Conservation (phyloP, 139 green algal species). For the Tetratostichococcus sp. region DNA sequence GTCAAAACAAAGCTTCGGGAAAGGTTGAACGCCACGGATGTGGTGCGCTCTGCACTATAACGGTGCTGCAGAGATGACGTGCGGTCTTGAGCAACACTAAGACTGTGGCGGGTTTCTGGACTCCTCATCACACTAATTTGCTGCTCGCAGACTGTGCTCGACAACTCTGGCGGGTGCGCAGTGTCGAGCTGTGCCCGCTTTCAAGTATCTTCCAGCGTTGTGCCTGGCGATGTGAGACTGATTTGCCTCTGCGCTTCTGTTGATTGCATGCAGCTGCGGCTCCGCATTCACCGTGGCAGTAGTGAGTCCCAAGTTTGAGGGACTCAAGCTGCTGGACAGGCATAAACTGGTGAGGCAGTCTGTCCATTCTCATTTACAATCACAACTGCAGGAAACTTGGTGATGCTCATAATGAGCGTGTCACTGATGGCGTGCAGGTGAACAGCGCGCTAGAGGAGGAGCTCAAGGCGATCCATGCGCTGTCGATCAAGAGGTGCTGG, state of each 20-base stretch:
- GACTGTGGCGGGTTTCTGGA: too few species aligned
- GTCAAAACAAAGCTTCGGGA: too few species aligned
- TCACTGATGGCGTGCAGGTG: slow-evolving; percentile 27
- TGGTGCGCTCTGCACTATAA: too few species aligned
- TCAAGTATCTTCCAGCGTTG: not conserved
- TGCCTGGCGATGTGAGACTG: not conserved
- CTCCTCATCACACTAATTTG: too few species aligned
- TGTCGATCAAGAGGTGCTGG: slow-evolving; percentile 60
- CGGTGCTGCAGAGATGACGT: too few species aligned
- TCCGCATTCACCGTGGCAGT: slow-evolving; percentile 67
- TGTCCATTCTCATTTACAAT: not conserved
- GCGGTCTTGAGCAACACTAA: too few species aligned
- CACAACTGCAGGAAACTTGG: too few species aligned
- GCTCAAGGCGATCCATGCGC: slow-evolving; percentile 67
- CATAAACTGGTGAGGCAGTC: slow-evolving; percentile 64
- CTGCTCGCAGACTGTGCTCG: slow-evolving; percentile 22
- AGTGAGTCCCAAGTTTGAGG: slow-evolving; percentile 61
- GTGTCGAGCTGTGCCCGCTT: not conserved
- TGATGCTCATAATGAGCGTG: too few species aligned
- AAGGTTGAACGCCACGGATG: too few species aligned
- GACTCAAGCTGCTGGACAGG: slow-evolving; percentile 59
- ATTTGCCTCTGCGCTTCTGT: not conserved
- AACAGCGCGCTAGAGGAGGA: slow-evolving; percentile 59
- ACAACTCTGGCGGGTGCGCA: slow-evolving; percentile 17
- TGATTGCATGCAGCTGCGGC: slow-evolving; percentile 53